Base-by-base conservation (phyloP, 768 basidiomycete species). In the Mycena indigotica region DNA sequence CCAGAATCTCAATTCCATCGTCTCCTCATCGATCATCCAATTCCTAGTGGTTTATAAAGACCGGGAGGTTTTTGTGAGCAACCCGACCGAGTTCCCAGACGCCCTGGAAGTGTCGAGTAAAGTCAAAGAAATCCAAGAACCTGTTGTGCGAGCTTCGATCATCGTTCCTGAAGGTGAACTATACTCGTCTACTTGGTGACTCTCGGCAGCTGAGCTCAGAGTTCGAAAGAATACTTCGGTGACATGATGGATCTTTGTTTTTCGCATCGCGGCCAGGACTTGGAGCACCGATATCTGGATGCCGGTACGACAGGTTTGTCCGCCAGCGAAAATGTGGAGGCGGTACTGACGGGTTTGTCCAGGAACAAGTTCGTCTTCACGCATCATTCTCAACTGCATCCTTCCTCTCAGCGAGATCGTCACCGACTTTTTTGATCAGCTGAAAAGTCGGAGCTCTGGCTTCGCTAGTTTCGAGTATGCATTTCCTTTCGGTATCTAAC, bases 231-330 rank as follows among this genome's bases (percentile, higher is more conserved):
- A 60, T 95, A 94, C 69, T 86, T 97, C 29, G 96, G 96, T 6
- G 89, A 90, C 44, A 95, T 99, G 89, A 95, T 98, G 89, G 90
- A 92, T 38, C 81, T 98, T 1, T 97, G 95, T 69, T 91, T 86
- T 70, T 79, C 83, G 4, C 93, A 91, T 67, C 85, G 97, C 46
- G 96, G 88, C 2, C 84, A 88, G 54, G 84, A 92, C 46, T 72
- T 96, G 52, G 89, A 95, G 35, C 89, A 95, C 73, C 83, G 83
- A 28, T 93, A 95, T 68, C 79, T 98, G 19, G 93, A 96, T 52
- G 70, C 74, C 56, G 61, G 61, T n/a, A 71, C 74, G 2, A 50
- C 56, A 25, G 19, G 21, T n/a, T n/a, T n/a, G n/a, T 8, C 32
- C 32, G 8, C 8, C 32, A 17, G 32, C 23, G 38, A 44, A 13